A percentile compares a stretch with the other conserved stretches of the same genome.
Evolutionary conservation across 768 basidiomycete species (phyloP).

Genomic region (Mycena rosella): DNA sequence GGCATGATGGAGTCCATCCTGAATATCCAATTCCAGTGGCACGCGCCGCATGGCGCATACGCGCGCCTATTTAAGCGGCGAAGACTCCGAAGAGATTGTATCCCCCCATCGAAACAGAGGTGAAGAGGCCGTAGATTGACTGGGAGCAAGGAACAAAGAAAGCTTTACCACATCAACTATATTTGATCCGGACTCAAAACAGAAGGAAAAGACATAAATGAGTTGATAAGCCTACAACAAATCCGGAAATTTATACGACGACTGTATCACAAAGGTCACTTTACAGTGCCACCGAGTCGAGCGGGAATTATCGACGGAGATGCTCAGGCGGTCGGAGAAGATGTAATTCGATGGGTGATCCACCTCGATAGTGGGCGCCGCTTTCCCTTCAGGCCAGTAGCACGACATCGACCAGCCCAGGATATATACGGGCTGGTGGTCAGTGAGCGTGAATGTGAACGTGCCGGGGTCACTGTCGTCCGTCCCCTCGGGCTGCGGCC

Average conservation of each 20-base stretch:
- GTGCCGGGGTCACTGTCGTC: conserved; percentile 17
- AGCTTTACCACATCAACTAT: no score
- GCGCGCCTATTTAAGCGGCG: no score
- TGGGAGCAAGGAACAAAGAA: no score
- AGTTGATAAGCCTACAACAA: conserved; percentile 15
- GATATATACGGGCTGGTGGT: conserved; percentile 33
- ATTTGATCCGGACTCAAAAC: no score
- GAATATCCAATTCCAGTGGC: no score
- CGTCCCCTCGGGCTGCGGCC: neutral
- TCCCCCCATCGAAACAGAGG: no score
- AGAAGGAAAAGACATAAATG: no score
- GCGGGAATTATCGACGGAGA: conserved; percentile 34
- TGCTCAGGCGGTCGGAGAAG: conserved; percentile 30
- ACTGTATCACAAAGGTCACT: conserved; percentile 33
- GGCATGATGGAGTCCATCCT: no score
- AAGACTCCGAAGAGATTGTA: no score
- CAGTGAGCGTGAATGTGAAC: conserved; percentile 23
- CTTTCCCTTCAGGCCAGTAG: conserved; percentile 34
- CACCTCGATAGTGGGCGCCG: conserved; percentile 33
- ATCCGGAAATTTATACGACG: conserved; percentile 37
- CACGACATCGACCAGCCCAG: conserved; percentile 38
- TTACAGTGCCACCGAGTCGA: conserved; percentile 32
- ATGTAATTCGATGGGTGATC: conserved; percentile 33
- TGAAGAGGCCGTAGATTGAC: no score
- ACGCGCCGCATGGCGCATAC: no score